These are phyloP conservation scores for Punica granatum DNA, from an alignment of 345 rosid species.

Conservation along the genomic window DNA sequence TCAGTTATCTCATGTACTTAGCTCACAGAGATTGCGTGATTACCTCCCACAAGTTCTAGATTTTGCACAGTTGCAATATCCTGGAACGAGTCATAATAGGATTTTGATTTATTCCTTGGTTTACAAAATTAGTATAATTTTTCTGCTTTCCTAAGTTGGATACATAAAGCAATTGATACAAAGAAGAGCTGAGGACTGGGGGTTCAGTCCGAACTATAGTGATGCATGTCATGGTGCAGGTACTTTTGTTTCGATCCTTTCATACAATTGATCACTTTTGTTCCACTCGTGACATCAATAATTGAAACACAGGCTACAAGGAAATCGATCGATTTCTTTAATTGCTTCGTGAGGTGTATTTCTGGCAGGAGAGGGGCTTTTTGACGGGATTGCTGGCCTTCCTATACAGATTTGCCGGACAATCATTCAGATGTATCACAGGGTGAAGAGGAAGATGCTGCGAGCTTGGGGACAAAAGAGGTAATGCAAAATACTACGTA, in stretches of 20 bases:
- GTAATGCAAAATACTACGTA: conserved; percentile 1
- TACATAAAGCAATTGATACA: too few species aligned
- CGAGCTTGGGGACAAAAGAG: conserved; percentile 23
- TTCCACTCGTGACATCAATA: neutral
- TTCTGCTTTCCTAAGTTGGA: too few species aligned
- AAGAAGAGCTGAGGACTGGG: neutral
- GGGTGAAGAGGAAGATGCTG: conserved; percentile 20
- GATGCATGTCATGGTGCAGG: neutral
- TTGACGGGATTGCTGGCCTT: neutral
- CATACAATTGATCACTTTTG: neutral
- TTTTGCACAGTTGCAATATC: neutral
- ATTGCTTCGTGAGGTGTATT: neutral
- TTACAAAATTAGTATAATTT: too few species aligned
- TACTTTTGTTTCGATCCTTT: neutral
- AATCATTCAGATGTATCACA: conserved; percentile 9
- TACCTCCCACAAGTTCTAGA: neutral
- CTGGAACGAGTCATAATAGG: neutral
- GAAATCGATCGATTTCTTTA: neutral
- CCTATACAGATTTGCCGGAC: conserved; percentile 10
- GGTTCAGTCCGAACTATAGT: neutral
- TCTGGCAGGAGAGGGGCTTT: neutral
- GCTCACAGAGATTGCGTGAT: neutral
- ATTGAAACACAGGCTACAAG: neutral
- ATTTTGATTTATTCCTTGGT: too few species aligned
- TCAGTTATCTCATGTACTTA: neutral